Conservation (phyloP, 2,329 filamentous ascomycete species). For the Diaporthe sp. region DNA sequence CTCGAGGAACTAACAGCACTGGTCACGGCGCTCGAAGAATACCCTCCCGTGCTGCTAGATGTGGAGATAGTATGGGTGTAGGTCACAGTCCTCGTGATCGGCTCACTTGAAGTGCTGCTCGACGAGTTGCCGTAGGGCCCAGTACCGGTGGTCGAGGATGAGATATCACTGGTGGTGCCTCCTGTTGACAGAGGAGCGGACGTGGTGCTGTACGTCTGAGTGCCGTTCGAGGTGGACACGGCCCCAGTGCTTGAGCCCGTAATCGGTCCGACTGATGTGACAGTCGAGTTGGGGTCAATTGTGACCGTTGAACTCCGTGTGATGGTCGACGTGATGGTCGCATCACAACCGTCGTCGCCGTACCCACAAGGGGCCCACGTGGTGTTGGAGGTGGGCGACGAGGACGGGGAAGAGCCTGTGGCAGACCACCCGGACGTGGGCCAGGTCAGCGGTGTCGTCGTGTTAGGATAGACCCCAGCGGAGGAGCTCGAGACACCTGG, state of each 20-base stretch:
- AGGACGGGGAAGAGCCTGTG: slow-evolving; percentile 24
- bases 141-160: neutral
- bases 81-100: slow-evolving; percentile 1
- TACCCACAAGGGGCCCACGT: slow-evolving; percentile 13
- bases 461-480: slow-evolving; percentile 22
- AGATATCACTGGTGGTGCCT: slow-evolving; percentile 5
- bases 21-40: slow-evolving; percentile 2
- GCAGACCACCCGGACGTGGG: slow-evolving; percentile 34
- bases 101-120: slow-evolving; percentile 8
- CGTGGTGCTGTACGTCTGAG: neutral
- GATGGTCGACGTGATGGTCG: slow-evolving; percentile 24
- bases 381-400: neutral
- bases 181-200: slow-evolving; percentile 12
- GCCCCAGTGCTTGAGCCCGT: neutral
- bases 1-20: neutral
- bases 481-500: slow-evolving; percentile 14
- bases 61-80: neutral
- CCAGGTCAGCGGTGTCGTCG: slow-evolving; percentile 37
- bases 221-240: slow-evolving; percentile 6
- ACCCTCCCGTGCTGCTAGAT: neutral
- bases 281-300: slow-evolving; percentile 1
- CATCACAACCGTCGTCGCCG: slow-evolving; percentile 9
- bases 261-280: slow-evolving; percentile 12
- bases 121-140: slow-evolving; percentile 2
- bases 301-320: slow-evolving; percentile 20